Evolutionary conservation across 768 basidiomycete genomes (phyloP), one percentile per base, ranked within the genome.

Genomic region (Sistotremastrum suecicum): DNA sequence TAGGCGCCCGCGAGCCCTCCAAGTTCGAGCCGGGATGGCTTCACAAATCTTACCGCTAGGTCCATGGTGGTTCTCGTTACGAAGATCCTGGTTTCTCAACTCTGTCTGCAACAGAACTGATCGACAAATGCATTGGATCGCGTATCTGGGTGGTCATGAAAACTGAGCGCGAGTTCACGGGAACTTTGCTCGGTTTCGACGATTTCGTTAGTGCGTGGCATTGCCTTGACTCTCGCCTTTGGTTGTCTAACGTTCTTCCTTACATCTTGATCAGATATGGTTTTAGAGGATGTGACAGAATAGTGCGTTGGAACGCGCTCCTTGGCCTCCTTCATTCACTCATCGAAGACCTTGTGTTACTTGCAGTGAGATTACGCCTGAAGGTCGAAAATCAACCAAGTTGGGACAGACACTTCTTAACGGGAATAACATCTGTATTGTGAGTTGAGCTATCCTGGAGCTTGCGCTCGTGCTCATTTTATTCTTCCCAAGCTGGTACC

Each of bases 111-210:
- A 44, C 52, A 92, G 94, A 98, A 62, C 72, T 99, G 39, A 94
- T 99, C 56, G 94, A 99, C 63, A 76, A 86, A 60, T 97, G 94
- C 60, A 98, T 97, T 60, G 94, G 94, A 47, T 94, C 90, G 34
- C 77, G 79, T 42, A 92, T 98, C 58, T 95, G 90, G 88, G 94
- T 98, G 56, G 79, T 98, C 61, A 97, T 95, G 89, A 98, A 97
- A 68, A 81, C 74, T 54, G 91, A 99, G 50, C 82, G 90, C 40
- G 94, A 99, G 66, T 99, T 97, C 65, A 87, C 85, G 28, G 94
- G 94, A 7, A 95, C 80, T 3, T 70, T 99, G 37, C 72, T 94
- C 34, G 94, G 94, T 2, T 99, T 99, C 56, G 94, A 99, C 60
- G 94, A 99, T 65, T 99, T 94, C 63, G 94, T 99, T 63, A 99